These are phyloP conservation scores for Solanum arcanum DNA, from an alignment of 257 asterid genomes.

Conservation along the genomic window DNA sequence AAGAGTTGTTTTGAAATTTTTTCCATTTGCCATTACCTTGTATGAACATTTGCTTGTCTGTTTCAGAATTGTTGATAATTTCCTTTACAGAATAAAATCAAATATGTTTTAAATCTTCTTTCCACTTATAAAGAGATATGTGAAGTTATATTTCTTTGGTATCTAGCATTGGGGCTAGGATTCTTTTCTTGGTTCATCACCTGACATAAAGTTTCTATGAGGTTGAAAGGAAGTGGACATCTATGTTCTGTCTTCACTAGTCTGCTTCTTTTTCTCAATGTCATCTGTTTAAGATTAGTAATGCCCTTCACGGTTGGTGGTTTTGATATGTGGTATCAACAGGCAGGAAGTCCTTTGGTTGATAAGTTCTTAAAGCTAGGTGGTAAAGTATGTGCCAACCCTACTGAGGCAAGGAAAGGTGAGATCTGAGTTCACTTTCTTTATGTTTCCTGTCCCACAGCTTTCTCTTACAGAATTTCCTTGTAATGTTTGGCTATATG, in stretches of 20 bases:
- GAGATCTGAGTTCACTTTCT: neutral
- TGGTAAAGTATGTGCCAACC: slow-evolving; percentile 45
- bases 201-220: neutral
- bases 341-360: slow-evolving; percentile 48
- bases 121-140: neutral
- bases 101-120: neutral
- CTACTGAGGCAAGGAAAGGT: slow-evolving; percentile 66
- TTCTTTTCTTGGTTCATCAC: neutral
- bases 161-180: neutral
- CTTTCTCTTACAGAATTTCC: neutral
- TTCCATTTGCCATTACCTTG: neutral
- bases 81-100: neutral
- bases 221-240: neutral
- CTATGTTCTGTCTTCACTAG: neutral
- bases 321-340: slow-evolving; percentile 14
- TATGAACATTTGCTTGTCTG: neutral
- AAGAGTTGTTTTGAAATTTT: neutral
- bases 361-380: slow-evolving; percentile 60
- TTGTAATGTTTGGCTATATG: neutral
- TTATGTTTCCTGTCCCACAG: neutral
- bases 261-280: neutral
- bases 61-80: neutral
- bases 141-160: neutral
- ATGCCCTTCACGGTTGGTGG: neutral
- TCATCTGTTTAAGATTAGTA: neutral